Percentiles rank a stretch among this genome's conserved stretches.
Evolutionary conservation across 2,329 filamentous ascomycete species (phyloP).

Genomic region (Fusarium tuaranense): DNA sequence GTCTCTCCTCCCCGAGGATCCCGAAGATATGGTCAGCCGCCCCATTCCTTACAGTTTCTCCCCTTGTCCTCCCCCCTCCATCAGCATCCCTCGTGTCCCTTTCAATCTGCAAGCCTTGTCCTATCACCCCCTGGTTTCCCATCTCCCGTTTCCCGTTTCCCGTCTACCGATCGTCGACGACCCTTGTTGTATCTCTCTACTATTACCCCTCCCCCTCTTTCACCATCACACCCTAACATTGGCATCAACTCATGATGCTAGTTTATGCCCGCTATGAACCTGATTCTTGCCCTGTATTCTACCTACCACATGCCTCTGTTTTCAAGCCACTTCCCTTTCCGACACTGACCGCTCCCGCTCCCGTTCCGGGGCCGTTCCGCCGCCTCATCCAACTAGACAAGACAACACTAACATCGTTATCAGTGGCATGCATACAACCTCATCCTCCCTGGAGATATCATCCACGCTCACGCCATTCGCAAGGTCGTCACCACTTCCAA

Average conservation of each 20-base stretch:
- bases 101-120: slow-evolving; percentile 10
- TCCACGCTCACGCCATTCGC: slow-evolving; percentile 67
- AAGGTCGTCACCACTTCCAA: slow-evolving; percentile 64
- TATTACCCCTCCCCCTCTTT: slow-evolving; percentile 37
- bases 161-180: slow-evolving; percentile 12
- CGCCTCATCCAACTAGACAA: slow-evolving; percentile 17
- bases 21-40: slow-evolving; percentile 59
- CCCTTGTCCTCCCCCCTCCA: slow-evolving; percentile 1
- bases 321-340: slow-evolving; percentile 20
- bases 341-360: slow-evolving; percentile 6
- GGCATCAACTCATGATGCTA: slow-evolving; percentile 11
- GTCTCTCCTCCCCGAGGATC: slow-evolving; percentile 58
- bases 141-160: slow-evolving; percentile 17
- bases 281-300: slow-evolving; percentile 6
- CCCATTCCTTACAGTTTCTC: slow-evolving; percentile 2
- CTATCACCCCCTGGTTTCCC: slow-evolving; percentile 13
- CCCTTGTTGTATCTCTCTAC: slow-evolving; percentile 24
- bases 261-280: slow-evolving; percentile 2
- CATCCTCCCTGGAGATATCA: slow-evolving; percentile 64
- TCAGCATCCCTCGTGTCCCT: not conserved
- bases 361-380: slow-evolving; percentile 5
- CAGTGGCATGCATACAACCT: slow-evolving; percentile 73
- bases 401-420: slow-evolving; percentile 26
- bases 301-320: slow-evolving; percentile 9
- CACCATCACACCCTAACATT: slow-evolving; percentile 26